Conservation (phyloP, 2,329 filamentous ascomycete species). For the Cladosporium phlei region DNA sequence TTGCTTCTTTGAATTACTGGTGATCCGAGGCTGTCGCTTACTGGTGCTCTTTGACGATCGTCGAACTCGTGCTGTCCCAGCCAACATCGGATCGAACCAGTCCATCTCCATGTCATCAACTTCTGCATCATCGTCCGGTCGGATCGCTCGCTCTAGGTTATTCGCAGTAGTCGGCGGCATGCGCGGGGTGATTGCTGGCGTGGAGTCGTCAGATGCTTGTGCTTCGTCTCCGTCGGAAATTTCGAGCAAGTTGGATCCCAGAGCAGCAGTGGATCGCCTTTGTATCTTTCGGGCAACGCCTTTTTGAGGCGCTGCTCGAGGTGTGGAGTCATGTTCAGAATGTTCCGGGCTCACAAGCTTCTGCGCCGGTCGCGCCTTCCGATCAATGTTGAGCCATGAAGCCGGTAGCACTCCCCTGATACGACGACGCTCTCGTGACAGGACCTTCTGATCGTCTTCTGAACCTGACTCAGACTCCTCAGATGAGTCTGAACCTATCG, state of each 20-base stretch:
- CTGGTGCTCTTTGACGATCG: constrained; percentile 18
- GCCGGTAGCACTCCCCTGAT: constrained; percentile 48
- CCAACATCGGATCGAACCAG: constrained; percentile 39
- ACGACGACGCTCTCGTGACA: constrained; percentile 35
- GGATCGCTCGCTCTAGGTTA: not conserved
- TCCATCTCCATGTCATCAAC: constrained; percentile 40
- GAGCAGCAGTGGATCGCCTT: not conserved
- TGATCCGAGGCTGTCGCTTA: constrained; percentile 37
- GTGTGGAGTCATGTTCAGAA: constrained; percentile 15
- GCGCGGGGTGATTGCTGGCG: not conserved
- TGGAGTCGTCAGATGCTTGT: not conserved
- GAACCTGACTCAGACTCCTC: constrained; percentile 22
- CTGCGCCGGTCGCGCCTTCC: constrained; percentile 24
- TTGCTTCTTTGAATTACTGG: constrained; percentile 28
- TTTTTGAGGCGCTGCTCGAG: constrained; percentile 21
- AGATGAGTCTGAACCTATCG: constrained; percentile 13
- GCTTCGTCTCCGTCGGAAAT: constrained; percentile 4
- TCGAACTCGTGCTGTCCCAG: constrained; percentile 17
- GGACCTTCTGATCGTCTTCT: constrained; percentile 29
- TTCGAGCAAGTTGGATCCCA: not conserved
- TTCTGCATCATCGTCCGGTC: constrained; percentile 26
- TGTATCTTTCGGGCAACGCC: constrained; percentile 24
- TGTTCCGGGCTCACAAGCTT: not conserved
- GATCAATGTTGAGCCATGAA: constrained; percentile 47
- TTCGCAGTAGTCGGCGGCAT: not conserved